Percentiles rank a stretch among this genome's conserved stretches.
These are phyloP conservation scores for Pleurotus tuber-regium DNA, from an alignment of 768 basidiomycete genomes.

Conservation along the genomic window DNA sequence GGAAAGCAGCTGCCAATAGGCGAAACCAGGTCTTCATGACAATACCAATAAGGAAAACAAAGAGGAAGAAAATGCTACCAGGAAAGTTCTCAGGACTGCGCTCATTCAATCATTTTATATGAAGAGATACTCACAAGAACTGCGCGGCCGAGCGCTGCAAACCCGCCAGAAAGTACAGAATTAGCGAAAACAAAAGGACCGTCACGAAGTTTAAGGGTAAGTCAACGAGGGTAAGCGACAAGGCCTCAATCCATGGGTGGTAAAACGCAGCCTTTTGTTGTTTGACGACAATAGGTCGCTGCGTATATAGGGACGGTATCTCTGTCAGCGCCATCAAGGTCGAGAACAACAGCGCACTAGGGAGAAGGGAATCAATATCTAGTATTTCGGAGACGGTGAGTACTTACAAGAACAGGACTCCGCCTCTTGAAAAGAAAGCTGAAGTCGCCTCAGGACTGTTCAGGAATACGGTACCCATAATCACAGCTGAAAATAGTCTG, in stretches of 20 bases:
- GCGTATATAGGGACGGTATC: constrained; percentile 47
- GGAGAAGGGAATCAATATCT: background rate
- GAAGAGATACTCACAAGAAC: constrained; percentile 46
- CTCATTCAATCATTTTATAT: background rate
- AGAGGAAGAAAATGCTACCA: constrained; percentile 45
- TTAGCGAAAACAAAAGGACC: constrained; percentile 29
- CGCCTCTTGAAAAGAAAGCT: constrained; percentile 74
- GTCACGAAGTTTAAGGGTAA: constrained; percentile 39
- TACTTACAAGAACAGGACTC: constrained; percentile 72
- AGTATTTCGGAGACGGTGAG: background rate
- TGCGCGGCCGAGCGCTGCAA: constrained; percentile 41
- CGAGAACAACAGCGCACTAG: constrained; percentile 38
- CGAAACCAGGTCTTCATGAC: constrained; percentile 70
- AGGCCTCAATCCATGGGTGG: constrained; percentile 45
- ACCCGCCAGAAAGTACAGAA: constrained; percentile 50
- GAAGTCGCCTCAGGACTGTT: constrained; percentile 50
- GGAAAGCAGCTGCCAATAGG: constrained; percentile 45
- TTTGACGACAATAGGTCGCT: constrained; percentile 44
- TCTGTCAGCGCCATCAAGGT: constrained; percentile 49
- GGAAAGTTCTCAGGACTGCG: background rate
- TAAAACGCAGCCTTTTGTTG: constrained; percentile 47
- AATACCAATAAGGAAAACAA: constrained; percentile 44
- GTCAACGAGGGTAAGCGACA: constrained; percentile 45
- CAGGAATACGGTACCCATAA: constrained; percentile 67
- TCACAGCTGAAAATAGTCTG: too few relatives aligned